Percentiles rank a stretch among this genome's conserved stretches.
These are phyloP conservation scores for Cyanidium caldarium DNA, from an alignment of 23 red algal genomes.

Conservation along the genomic window DNA sequence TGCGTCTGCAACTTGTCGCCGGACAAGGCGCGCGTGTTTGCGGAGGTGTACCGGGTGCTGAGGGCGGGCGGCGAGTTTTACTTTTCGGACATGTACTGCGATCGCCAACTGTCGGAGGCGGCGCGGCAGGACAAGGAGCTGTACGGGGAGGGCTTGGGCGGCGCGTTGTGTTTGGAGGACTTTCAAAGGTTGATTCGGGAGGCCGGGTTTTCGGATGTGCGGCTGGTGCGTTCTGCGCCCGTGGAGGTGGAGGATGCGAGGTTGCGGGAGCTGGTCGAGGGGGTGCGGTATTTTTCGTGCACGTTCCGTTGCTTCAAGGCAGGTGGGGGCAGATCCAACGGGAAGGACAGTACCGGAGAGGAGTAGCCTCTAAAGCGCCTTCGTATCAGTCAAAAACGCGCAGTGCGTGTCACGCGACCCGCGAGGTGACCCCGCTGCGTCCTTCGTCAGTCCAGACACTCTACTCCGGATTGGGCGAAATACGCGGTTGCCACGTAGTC, in stretches of 20 bases:
- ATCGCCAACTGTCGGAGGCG: background rate
- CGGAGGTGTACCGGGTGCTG: conserved; percentile 13
- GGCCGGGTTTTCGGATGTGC: conserved; percentile 20
- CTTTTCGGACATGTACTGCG: conserved; percentile 31
- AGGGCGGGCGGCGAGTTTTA: conserved; percentile 25
- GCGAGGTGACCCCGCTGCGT: too few species aligned
- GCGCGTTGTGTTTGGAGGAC: conserved; percentile 30
- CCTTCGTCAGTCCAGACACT: too few species aligned
- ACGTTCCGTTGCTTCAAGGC: conserved; percentile 68
- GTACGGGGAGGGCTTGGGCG: conserved; percentile 24
- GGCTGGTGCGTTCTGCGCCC: background rate
- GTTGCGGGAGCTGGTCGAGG: conserved; percentile 19
- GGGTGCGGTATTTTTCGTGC: conserved; percentile 44
- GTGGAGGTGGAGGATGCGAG: background rate
- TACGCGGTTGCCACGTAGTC: too few species aligned
- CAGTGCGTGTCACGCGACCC: too few species aligned
- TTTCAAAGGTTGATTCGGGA: conserved; percentile 3
- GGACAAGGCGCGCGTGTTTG: conserved; percentile 16
- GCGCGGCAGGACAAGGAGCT: conserved; percentile 4
- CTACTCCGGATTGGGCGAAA: too few species aligned
- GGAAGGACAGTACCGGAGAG: too few species aligned
- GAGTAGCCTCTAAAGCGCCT: too few species aligned
- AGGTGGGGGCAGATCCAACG: too few species aligned
- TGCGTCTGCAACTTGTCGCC: conserved; percentile 35
- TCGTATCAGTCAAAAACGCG: too few species aligned